Percentiles rank a stretch among this genome's conserved stretches.
phyloP scores from a whole-genome alignment of 495 filamentous ascomycete species.

The Aspergillus homomorphus region DNA sequence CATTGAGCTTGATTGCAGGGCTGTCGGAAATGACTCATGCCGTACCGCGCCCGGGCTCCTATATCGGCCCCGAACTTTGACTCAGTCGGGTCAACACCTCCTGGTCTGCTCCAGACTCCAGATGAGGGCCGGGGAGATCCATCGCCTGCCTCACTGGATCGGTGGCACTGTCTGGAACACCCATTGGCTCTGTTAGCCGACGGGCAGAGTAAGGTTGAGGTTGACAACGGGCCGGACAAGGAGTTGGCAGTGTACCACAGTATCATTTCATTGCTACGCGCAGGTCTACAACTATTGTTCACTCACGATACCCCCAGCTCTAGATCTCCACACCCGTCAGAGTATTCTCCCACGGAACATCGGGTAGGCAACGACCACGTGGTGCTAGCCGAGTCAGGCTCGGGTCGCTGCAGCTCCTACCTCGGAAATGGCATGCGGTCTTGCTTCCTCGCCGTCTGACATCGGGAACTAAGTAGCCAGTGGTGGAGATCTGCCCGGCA shows the following conservation, averaged over 20 bases:
- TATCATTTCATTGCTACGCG: too few relatives aligned
- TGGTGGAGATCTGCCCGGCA: background rate
- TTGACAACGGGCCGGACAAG: too few relatives aligned
- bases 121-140: too few relatives aligned
- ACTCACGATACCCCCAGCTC: too few relatives aligned
- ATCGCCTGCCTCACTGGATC: too few relatives aligned
- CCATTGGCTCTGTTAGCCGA: background rate
- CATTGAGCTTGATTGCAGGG: background rate
- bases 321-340: background rate
- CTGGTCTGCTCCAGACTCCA: background rate
- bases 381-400: background rate
- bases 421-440: too few relatives aligned
- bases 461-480: too few relatives aligned
- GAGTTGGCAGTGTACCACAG: too few relatives aligned
- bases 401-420: background rate
- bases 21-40: background rate
- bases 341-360: background rate
- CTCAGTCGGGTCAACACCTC: background rate
- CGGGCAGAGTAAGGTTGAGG: too few relatives aligned
- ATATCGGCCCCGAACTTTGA: background rate
- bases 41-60: background rate
- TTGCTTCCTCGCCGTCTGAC: too few relatives aligned
- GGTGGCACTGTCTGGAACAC: too few relatives aligned
- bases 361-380: background rate
- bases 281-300: too few relatives aligned